Conservation (phyloP, 2,329 filamentous ascomycete genomes). For the Diaporthe sp. region DNA sequence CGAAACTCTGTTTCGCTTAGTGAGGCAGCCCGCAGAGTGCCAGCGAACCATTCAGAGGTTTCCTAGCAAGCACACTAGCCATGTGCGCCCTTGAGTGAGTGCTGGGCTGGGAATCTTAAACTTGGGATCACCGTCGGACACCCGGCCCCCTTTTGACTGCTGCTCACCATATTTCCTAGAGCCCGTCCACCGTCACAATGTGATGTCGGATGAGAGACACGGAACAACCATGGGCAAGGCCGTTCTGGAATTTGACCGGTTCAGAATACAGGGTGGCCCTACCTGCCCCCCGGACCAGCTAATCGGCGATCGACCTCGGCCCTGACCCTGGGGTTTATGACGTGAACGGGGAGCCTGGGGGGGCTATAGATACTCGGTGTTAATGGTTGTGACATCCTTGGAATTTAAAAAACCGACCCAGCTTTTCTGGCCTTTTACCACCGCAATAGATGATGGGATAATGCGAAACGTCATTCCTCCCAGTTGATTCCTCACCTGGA, state of each 20-base stretch:
- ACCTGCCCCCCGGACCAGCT: neutral
- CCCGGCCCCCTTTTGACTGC: neutral
- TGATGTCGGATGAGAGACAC: slow-evolving; percentile 14
- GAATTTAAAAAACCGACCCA: slow-evolving; percentile 9
- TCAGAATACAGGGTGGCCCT: neutral
- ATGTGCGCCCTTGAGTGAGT: neutral
- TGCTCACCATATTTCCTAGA: neutral
- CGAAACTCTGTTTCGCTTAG: slow-evolving; percentile 24
- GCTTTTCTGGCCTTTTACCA: neutral
- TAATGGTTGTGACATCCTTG: slow-evolving; percentile 19
- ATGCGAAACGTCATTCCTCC: slow-evolving; percentile 18
- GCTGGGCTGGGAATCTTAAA: neutral
- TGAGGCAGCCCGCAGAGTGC: neutral
- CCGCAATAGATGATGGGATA: neutral
- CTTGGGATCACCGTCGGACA: neutral
- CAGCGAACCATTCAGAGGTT: neutral
- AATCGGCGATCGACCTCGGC: slow-evolving; percentile 15
- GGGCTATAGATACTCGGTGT: slow-evolving; percentile 5
- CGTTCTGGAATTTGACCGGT: neutral
- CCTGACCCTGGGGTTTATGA: slow-evolving; percentile 23
- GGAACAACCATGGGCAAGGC: neutral
- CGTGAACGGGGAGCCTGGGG: neutral
- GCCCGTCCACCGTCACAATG: slow-evolving; percentile 18
- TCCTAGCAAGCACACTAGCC: neutral
- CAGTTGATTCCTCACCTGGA: neutral